Evolutionary conservation across 495 filamentous ascomycete genomes (phyloP).

Genomic region (Trichoderma virens): DNA sequence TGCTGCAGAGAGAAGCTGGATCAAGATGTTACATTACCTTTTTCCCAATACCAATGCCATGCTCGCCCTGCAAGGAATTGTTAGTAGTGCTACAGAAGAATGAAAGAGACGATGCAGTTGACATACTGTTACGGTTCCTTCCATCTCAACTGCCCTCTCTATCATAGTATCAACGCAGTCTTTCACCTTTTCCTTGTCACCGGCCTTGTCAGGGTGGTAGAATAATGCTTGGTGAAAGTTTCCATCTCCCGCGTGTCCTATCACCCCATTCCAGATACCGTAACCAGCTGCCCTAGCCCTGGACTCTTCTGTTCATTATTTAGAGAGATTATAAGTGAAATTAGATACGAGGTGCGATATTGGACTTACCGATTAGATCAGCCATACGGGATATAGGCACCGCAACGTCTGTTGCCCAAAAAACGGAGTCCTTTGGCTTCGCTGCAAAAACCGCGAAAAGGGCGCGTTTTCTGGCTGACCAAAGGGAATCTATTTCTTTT

Average conservation of each 20-base stretch:
- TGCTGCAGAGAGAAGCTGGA: background rate
- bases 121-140: constrained; percentile 26
- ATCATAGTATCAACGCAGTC: constrained; percentile 24
- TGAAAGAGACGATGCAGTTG: background rate
- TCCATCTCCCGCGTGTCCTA: constrained; percentile 62
- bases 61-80: constrained; percentile 18
- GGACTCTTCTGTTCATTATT: constrained; percentile 39
- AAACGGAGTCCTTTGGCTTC: constrained; percentile 41
- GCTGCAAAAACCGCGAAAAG: constrained; percentile 51
- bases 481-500: constrained; percentile 53
- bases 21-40: constrained; percentile 13
- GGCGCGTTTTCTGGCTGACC: constrained; percentile 61
- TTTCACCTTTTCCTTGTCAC: constrained; percentile 19
- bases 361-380: constrained; percentile 52
- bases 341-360: background rate
- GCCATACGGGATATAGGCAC: constrained; percentile 61
- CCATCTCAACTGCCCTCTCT: constrained; percentile 27
- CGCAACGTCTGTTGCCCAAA: constrained; percentile 66
- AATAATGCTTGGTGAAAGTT: constrained; percentile 31
- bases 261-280: constrained; percentile 45
- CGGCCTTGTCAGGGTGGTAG: constrained; percentile 20
- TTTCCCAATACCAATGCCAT: constrained; percentile 31
- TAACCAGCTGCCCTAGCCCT: constrained; percentile 38
- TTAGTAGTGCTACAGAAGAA: background rate
- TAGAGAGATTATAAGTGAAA: background rate